Evolutionary conservation across 495 filamentous ascomycete genomes (phyloP), one percentile per base, ranked within the genome.

Genomic region (Articulospora tetracladia): DNA sequence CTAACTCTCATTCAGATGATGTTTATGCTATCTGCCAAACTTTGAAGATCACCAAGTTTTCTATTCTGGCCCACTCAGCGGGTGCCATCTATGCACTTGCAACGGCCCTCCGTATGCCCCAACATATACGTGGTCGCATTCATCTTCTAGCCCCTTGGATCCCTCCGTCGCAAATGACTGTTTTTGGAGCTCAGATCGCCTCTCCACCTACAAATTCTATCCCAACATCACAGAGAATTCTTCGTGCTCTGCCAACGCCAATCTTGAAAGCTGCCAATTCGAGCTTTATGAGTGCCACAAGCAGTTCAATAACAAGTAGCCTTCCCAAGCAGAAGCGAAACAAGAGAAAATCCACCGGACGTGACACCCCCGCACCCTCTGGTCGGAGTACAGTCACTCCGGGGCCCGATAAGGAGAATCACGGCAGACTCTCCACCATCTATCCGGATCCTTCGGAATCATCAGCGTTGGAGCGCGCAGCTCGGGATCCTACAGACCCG

Each of bases 101-200:
- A 20, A 98, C 95, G 0, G 94, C 95, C 4, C 80, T 99, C 25
- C 88, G 94, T 47, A 94, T 99, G 79, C 93, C 95, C 17, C 92
- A 97, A 65, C 90, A 97, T 70, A 94, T 99, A 62, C 87, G 93
- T 17, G 93, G 95, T 25, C 89, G 91, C 30, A 93, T 99, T 24
- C 94, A 99, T 73, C 85, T 99, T 10, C 79, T 99, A 13, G 93
- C 94, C 1, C 94, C 94, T 0, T 99, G 94, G 95, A 98, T 99
- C 41, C 94, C 94, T 1, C 94, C 94, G 0, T 96, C 91, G n/a
- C 94, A 99, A 67, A 89, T 98, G 78, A 92, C 86, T 34, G 87
- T 84, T 30, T 86, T 95, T 51, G 82, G 92, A 27, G 80, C 87
- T n/a, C 83, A 88, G 19, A 84, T 90, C 61, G 85, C 87, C 12